phyloP scores from a whole-genome alignment of 495 filamentous ascomycete genomes.

The Choiromyces venosus region DNA sequence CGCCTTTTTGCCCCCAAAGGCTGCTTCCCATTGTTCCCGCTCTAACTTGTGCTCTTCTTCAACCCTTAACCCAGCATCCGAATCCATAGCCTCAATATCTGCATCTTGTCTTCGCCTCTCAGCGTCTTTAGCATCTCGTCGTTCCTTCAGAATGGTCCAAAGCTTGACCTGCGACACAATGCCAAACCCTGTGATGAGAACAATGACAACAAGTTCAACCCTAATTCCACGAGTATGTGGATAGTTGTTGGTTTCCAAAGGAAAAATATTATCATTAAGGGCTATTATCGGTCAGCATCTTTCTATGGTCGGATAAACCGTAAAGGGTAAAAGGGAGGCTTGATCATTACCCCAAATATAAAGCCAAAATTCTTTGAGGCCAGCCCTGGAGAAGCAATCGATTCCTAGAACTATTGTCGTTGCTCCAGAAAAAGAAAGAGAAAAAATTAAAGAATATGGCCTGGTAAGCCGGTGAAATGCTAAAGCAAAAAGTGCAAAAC shows the following conservation, averaged over 20 bases:
- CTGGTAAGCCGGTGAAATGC: constrained; percentile 77
- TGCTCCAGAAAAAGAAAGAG: constrained; percentile 73
- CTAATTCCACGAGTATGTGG: constrained; percentile 80
- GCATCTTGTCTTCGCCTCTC: constrained; percentile 54
- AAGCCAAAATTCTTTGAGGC: constrained; percentile 91
- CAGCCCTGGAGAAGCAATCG: constrained; percentile 84
- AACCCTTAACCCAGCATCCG: constrained; percentile 59
- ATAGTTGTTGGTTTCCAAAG: constrained; percentile 67
- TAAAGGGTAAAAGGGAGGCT: neutral
- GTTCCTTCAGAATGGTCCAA: constrained; percentile 79
- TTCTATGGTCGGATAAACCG: neutral
- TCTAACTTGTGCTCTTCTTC: constrained; percentile 65
- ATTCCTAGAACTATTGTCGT: constrained; percentile 75
- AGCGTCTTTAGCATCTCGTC: constrained; percentile 57
- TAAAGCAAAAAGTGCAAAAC: constrained; percentile 59
- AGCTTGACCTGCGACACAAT: constrained; percentile 77
- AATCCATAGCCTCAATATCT: constrained; percentile 64
- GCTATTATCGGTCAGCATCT: constrained; percentile 44
- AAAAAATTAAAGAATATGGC: constrained; percentile 66
- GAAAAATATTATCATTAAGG: constrained; percentile 74
- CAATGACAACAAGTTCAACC: constrained; percentile 73
- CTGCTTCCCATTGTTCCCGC: constrained; percentile 70
- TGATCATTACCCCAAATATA: constrained; percentile 73
- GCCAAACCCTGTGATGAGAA: constrained; percentile 68
- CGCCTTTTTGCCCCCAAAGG: constrained; percentile 56